Evolutionary conservation across 139 green algal species (phyloP).

Genomic region (Deuterostichococcus epilithicus): DNA sequence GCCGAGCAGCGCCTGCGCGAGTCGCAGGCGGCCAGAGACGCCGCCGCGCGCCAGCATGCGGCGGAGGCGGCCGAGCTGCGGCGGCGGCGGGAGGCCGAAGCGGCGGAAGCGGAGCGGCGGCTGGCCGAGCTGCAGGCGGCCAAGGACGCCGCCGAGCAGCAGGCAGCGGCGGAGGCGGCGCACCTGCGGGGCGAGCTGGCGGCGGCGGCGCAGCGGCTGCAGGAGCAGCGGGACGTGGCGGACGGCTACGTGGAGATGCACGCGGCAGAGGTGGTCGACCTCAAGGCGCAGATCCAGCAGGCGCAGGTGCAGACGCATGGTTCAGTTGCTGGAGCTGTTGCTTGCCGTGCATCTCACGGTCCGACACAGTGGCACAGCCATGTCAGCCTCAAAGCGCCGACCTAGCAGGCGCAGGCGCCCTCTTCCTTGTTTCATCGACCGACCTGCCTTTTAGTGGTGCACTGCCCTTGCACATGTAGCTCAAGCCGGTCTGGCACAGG

Average conservation of each 20-base stretch:
- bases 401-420: too few relatives aligned
- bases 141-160: not conserved
- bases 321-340: too few relatives aligned
- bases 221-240: not conserved
- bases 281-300: not conserved
- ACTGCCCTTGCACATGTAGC: too few relatives aligned
- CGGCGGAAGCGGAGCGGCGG: not conserved
- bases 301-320: not conserved
- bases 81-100: not conserved
- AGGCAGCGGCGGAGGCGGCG: not conserved
- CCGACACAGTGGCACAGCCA: too few relatives aligned
- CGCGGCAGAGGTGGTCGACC: not conserved
- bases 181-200: not conserved
- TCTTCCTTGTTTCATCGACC: too few relatives aligned
- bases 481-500: too few relatives aligned
- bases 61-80: not conserved
- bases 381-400: too few relatives aligned
- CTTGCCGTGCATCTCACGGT: too few relatives aligned
- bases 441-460: too few relatives aligned
- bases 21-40: not conserved
- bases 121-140: slow-evolving; percentile 4
- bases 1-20: not conserved
- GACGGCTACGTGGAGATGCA: not conserved
- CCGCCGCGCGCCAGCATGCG: not conserved
- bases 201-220: not conserved